phyloP scores from a whole-genome alignment of 768 basidiomycete genomes.

The Pleurotus platypus region DNA sequence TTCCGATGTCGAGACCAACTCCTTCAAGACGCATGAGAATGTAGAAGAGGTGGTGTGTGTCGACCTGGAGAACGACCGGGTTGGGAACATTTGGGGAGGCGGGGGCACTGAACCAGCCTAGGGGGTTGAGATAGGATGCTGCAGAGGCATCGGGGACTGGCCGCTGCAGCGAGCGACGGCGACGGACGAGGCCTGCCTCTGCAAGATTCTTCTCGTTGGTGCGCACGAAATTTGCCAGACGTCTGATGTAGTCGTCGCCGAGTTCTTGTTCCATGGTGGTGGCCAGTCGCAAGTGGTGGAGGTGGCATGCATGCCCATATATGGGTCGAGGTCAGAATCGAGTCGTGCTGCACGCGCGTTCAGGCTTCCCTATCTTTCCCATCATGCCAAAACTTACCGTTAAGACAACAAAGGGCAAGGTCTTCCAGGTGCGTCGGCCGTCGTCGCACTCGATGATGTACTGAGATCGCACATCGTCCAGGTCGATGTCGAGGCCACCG shows the following conservation, averaged over 20 bases:
- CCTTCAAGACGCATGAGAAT: conserved; percentile 84
- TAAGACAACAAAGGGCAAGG: conserved; percentile 93
- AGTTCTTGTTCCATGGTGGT: conserved; percentile 39
- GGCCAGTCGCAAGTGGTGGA: conserved; percentile 13
- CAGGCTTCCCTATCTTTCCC: conserved; percentile 8
- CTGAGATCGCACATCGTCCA: conserved; percentile 21
- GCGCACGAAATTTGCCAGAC: conserved; percentile 68
- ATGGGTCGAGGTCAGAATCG: conserved; percentile 9
- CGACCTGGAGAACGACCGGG: conserved; percentile 65
- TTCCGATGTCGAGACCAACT: conserved; percentile 70
- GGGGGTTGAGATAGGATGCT: conserved; percentile 53
- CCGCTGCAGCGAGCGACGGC: conserved; percentile 37
- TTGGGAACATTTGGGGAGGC: conserved; percentile 33
- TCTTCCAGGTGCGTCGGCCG: conserved; percentile 59
- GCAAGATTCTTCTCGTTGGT: conserved; percentile 72
- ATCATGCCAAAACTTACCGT: conserved; percentile 85
- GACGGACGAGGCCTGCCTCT: conserved; percentile 50
- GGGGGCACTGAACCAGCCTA: conserved; percentile 53
- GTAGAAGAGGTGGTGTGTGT: conserved; percentile 86
- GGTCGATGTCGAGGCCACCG: conserved; percentile 74
- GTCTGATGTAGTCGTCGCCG: conserved; percentile 75
- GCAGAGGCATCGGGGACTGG: conserved; percentile 20
- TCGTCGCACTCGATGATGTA: no score
- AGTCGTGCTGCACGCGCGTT: not conserved
- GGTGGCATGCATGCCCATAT: not conserved